Percentiles rank a stretch among this genome's conserved stretches.
These are phyloP conservation scores for Choanephora cucurbitarum DNA, from an alignment of 371 early-diverging fungal species.

Conservation along the genomic window DNA sequence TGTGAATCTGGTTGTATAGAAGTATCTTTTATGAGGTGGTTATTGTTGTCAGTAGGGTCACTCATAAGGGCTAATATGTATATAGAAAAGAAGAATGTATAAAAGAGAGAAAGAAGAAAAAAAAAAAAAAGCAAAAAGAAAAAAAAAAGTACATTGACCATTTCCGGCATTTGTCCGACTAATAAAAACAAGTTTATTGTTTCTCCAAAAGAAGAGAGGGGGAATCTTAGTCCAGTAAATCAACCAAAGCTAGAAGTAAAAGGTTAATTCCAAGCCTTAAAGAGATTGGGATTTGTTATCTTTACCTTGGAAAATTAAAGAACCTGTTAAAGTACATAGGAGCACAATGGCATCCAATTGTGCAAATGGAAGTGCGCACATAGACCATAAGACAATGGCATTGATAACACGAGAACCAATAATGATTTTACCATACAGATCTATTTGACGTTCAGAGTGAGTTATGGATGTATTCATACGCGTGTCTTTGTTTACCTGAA, in stretches of 20 bases:
- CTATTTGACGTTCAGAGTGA: slow-evolving; percentile 17
- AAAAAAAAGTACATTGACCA: no score
- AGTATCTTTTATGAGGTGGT: no score
- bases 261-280: no score
- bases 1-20: no score
- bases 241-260: slow-evolving; percentile 18
- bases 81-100: no score
- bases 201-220: no score
- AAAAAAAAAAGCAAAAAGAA: neutral
- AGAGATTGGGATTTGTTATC: no score
- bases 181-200: no score
- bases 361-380: slow-evolving; percentile 54
- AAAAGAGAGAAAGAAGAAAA: neutral
- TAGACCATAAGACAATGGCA: slow-evolving; percentile 44
- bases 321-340: slow-evolving; percentile 43
- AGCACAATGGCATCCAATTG: slow-evolving; percentile 44
- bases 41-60: neutral
- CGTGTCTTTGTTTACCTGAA: slow-evolving; percentile 27
- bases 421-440: slow-evolving; percentile 49
- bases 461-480: neutral
- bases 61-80: no score
- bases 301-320: slow-evolving; percentile 49
- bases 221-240: slow-evolving; percentile 23
- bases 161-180: no score
- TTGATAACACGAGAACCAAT: slow-evolving; percentile 44